Conservation (phyloP, 768 basidiomycete genomes). For the Panaeolus papilionaceus region DNA sequence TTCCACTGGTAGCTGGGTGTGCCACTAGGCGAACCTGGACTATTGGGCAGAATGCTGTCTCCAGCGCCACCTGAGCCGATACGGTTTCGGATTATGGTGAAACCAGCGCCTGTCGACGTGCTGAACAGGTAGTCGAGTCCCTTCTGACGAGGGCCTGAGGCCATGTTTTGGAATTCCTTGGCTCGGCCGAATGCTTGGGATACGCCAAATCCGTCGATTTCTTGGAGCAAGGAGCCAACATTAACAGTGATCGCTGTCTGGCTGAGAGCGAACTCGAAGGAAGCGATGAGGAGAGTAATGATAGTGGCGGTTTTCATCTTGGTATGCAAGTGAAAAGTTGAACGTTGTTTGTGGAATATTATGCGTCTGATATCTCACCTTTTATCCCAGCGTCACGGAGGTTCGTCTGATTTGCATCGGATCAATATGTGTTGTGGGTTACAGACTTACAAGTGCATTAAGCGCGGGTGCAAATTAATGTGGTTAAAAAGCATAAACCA, state of each 20-base stretch:
- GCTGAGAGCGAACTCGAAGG: neutral
- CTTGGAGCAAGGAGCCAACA: conserved; percentile 17
- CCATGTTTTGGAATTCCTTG: conserved; percentile 21
- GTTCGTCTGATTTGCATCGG: too few species aligned
- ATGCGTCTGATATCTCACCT: too few species aligned
- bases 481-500: too few species aligned
- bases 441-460: too few species aligned
- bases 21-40: conserved; percentile 20
- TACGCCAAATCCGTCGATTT: conserved; percentile 25
- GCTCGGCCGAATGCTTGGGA: conserved; percentile 25
- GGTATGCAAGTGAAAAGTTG: too few species aligned
- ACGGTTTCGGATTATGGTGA: conserved; percentile 11
- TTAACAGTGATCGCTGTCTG: conserved; percentile 14
- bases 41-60: conserved; percentile 19
- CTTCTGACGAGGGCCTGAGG: conserved; percentile 15
- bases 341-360: too few species aligned
- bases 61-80: conserved; percentile 14
- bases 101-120: conserved; percentile 8
- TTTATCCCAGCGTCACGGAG: too few species aligned
- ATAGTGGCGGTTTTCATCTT: neutral
- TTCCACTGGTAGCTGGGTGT: conserved; percentile 24
- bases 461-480: too few species aligned
- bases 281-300: neutral
- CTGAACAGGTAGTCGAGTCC: conserved; percentile 10
- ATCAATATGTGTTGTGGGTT: too few species aligned